Base-by-base conservation (phyloP, 805 yeast species). In the Ogataea henricii region DNA sequence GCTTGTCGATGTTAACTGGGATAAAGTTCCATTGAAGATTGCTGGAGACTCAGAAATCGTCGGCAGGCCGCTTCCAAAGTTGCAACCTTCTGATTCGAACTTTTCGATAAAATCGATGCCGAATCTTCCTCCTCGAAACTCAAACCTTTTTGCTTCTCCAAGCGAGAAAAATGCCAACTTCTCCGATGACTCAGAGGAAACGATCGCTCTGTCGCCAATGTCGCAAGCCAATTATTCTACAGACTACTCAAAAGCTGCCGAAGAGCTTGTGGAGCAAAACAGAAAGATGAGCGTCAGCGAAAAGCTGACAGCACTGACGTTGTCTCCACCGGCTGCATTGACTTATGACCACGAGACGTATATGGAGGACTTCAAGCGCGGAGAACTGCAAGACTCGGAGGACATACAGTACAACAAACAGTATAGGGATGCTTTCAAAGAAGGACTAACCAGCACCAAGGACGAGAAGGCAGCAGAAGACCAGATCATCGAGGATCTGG, bases 221-320 rank as follows among this genome's bases (percentile, higher is more conserved):
- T 32, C 59, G 2, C 55, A 47, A 45, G 43, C 48, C 3, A 46
- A 36, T 37, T 42, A 36, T 25, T 40, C 51, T 14, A 29, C 40
- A 27, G 51, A 48, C 17, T 55, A 36, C 20, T 27, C 49, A 1
- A 46, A 65, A 14, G 61, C 66, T 2, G 62, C 57, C 7, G 64
- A 62, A 16, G 64, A 67, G 1, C 38, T 68, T 5, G 40, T 46
- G 47, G 56, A 34, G 50, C 60, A 46, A 55, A 56, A 57, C 48
- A 67, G 40, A n/a, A 47, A 40, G 22, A 9, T 58, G 60, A 66
- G 64, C 41, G 59, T 77, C 33, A 73, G 73, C 50, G 75, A 77
- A 50, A 76, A 73, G 55, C 62, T 78, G 46, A 76, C 73, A 46
- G 64, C 76, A 2, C 73, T 70, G 37, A 61, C 77, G 13, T 63